Base-by-base conservation (phyloP, 2,329 filamentous ascomycete genomes). In the Arthrocladium fulminans region DNA sequence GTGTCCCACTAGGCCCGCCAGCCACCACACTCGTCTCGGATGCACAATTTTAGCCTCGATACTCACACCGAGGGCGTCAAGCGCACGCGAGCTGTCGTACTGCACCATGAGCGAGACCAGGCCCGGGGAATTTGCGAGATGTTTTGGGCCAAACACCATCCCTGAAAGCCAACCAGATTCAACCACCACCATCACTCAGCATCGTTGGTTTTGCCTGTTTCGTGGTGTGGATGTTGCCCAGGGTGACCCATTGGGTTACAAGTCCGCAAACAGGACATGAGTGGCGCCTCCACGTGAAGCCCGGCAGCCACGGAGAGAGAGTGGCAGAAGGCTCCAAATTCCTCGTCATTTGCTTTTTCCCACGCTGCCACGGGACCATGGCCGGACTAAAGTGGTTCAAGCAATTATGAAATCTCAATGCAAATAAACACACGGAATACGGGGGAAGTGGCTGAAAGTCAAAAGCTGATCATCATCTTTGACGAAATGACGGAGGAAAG, bases 401-500 rank as follows among this genome's bases (percentile, higher is more conserved):
- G 41, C 12, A 44, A 19, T 17, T 13, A 20, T 30, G 23, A 27
- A 44, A 30, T 30, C n/a, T 17, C 25, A 29, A 22, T 8, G 8
- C 41, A 20, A 25, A 30, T 12, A 4, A 30, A n/a, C 12, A 9
- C 24, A 15, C 19, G 40, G 24, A 25, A 29, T 4, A 43, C n/a
- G 23, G 40, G 12, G 24, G 9, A 25, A 13, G 3, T 10, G 12
- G 7, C 5, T 13, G 12, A 30, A 44, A 44, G 20, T n/a, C 8
- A 15, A 30, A 34, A 10, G 10, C 20, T 30, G 41, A 44, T 44
- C 41, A 44, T 3, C 32, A 47, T 39, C 15, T 29, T 42, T 17
- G 34, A 47, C 29, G 34, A 47, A 13, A 39, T 47, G 44, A 47
- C 44, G 44, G 25, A 27, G 29, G 34, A 47, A 22, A 25, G 4